Evolutionary conservation across 140 eudicot genomes (phyloP), one percentile per base, ranked within the genome.

Genomic region (Ambrosia hybrid): DNA sequence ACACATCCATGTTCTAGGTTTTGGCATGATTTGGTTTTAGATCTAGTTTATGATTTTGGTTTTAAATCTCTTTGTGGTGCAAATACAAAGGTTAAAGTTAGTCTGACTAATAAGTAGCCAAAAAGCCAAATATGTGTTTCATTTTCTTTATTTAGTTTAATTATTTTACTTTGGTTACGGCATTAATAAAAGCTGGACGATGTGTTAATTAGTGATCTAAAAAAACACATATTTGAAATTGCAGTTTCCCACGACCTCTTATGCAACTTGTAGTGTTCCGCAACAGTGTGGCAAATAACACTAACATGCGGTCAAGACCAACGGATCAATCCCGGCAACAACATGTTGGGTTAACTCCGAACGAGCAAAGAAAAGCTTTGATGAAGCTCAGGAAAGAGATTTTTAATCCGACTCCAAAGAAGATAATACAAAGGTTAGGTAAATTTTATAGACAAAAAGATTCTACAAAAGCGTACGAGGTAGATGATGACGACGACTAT

Each of bases 301-400:
- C 38, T n/a, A 72, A 37, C 41, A 72, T 46, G 70, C 26, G 65
- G 78, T 17, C 65, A 65, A 78, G 82, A 49, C 78, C 74, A 49
- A 15, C 1, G 13, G 58, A 72, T 2, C 56, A 4, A 49, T 16
- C 66, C 4, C 78, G 3, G 15, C 51, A 49, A 63, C 58, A 8
- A 1, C 82, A 84, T 26, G 81, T 87, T 17, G 72, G 8, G 56
- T 73, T 91, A 65, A 57, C 78, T 38, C 78, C 4, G 41, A 79
- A 78, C 0, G 91, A 87, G 68, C 95, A 92, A 77, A 78, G 66
- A 45, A 46, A 48, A 15, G 85, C 81, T 21, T 39, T 89, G 3
- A 72, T 67, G 51, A 85, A 74, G 76, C 87, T 92, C 51, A 87
- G 72, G 80, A 92, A 79, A 81, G 89, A 82, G 75, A 76, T 85